A percentile compares a stretch with the other conserved stretches of the same genome.
phyloP scores from a whole-genome alignment of 306 rosid genomes.

The Luffa acutangula region DNA sequence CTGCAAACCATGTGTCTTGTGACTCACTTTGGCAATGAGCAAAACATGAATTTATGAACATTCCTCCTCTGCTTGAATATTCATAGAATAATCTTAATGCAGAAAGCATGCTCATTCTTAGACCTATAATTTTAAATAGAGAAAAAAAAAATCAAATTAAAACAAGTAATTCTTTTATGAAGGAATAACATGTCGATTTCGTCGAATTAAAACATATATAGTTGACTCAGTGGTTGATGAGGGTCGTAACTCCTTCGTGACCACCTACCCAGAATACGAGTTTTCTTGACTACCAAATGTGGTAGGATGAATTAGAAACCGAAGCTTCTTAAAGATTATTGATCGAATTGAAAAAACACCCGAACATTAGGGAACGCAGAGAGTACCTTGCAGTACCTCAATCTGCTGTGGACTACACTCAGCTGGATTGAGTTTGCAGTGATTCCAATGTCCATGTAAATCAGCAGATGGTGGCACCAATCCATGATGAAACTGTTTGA shows the following conservation, averaged over 20 bases:
- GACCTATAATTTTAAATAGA: slow-evolving; percentile 25
- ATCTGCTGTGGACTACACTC: slow-evolving; percentile 49
- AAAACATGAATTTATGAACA: slow-evolving; percentile 85
- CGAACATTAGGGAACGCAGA: not conserved
- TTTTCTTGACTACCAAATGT: not conserved
- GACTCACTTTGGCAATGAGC: slow-evolving; percentile 97
- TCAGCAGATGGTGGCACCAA: slow-evolving; percentile 86
- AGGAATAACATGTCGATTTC: not conserved
- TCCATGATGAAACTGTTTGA: slow-evolving; percentile 52
- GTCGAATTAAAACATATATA: not conserved
- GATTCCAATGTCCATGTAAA: slow-evolving; percentile 56
- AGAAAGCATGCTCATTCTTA: slow-evolving; percentile 57
- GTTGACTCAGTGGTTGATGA: too few species aligned
- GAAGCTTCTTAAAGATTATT: not conserved
- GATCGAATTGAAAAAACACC: not conserved
- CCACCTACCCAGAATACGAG: not conserved
- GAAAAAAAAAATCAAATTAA: not conserved
- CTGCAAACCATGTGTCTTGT: slow-evolving; percentile 80
- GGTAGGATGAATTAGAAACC: not conserved
- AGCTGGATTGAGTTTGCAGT: slow-evolving; percentile 57
- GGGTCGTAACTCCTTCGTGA: too few species aligned
- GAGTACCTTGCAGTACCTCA: slow-evolving; percentile 56
- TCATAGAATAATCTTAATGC: slow-evolving; percentile 32
- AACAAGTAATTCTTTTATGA: too few species aligned
- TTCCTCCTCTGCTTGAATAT: slow-evolving; percentile 59